Conservation (phyloP, 805 yeast genomes). For the Candida fluviatilis region DNA sequence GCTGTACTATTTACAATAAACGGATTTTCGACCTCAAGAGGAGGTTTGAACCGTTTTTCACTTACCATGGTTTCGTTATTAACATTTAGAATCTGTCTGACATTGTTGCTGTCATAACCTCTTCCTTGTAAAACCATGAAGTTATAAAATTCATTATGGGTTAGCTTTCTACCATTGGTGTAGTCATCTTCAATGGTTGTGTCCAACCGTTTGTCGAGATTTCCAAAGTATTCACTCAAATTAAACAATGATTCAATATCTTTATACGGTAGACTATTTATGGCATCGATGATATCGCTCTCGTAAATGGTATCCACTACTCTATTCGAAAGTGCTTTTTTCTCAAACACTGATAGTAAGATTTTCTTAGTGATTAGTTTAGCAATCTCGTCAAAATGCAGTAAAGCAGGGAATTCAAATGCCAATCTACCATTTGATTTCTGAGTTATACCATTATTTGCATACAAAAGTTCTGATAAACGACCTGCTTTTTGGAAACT, state of each 20-base stretch:
- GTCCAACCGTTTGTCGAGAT: background rate
- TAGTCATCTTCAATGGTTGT: background rate
- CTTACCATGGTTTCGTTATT: background rate
- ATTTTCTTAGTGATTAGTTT: constrained; percentile 12
- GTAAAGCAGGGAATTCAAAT: constrained; percentile 8
- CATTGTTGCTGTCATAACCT: background rate
- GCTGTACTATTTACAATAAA: background rate
- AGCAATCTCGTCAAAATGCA: constrained; percentile 18
- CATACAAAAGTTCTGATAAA: background rate
- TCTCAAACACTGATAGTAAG: constrained; percentile 11
- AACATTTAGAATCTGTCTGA: background rate
- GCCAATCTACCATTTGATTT: background rate
- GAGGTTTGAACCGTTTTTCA: background rate
- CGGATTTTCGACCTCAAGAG: background rate
- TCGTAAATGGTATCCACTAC: background rate
- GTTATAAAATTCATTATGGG: background rate
- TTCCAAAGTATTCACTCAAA: background rate
- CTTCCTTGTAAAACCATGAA: background rate
- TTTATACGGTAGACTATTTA: background rate
- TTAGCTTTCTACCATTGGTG: background rate
- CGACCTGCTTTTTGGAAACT: constrained; percentile 1
- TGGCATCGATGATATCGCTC: background rate
- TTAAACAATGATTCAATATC: background rate
- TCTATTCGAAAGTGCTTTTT: constrained; percentile 6
- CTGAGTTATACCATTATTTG: background rate